Conservation (phyloP, 1,139 yeast genomes). For the Diutina scorzettiae region DNA sequence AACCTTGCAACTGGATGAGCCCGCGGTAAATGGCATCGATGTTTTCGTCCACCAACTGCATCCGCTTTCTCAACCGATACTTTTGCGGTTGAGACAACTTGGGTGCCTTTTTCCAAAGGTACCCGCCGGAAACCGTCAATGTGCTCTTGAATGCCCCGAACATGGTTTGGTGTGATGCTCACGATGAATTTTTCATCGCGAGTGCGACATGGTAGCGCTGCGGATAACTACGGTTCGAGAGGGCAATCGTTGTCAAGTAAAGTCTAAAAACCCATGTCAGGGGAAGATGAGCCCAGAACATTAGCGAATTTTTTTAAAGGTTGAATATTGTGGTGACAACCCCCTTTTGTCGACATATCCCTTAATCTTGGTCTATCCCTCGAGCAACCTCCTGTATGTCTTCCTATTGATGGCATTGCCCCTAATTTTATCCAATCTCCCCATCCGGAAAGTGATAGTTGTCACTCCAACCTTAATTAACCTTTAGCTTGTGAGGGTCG, state of each 20-base stretch:
- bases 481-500: too few relatives aligned
- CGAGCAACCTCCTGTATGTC: too few relatives aligned
- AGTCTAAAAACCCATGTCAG: neutral
- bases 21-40: constrained; percentile 47
- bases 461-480: too few relatives aligned
- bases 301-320: neutral
- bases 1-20: constrained; percentile 27
- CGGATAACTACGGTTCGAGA: neutral
- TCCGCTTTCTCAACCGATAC: constrained; percentile 69
- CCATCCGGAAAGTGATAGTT: too few relatives aligned
- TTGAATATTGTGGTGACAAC: neutral
- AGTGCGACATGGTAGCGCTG: neutral
- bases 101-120: constrained; percentile 62
- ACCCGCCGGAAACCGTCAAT: constrained; percentile 59
- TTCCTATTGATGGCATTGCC: too few relatives aligned
- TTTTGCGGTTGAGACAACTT: constrained; percentile 77
- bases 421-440: too few relatives aligned
- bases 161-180: constrained; percentile 25
- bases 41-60: constrained; percentile 71
- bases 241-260: neutral
- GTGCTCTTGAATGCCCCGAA: constrained; percentile 75
- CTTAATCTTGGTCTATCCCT: neutral
- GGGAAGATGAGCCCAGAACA: neutral
- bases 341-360: neutral
- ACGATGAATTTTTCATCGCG: neutral